Evolutionary conservation across 495 filamentous ascomycete species (phyloP), one percentile per base, ranked within the genome.

Genomic region (Cercophora samala): DNA sequence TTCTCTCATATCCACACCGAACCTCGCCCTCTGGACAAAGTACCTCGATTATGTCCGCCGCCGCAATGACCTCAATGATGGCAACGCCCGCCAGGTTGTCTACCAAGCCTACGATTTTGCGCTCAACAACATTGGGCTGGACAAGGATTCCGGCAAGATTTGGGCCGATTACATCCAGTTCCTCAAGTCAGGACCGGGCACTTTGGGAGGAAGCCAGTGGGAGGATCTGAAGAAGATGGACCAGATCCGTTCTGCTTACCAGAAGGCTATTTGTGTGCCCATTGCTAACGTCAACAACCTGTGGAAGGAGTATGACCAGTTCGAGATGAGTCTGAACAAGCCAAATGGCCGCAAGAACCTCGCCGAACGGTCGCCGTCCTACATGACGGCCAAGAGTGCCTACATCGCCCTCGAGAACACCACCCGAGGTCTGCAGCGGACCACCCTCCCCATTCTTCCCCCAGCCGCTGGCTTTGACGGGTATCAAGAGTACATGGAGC

Each of bases 141-240:
- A 99, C 78, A 91, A 91, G 75, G 93, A 97, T 67, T 86, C 91
- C n/a, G 93, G 93, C 8, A 86, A 83, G 46, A 89, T 99, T 64
- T 99, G 95, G 95, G 84, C 86, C 58, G 96, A 98, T 54, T 97
- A 98, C 71, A 86, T 98, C 61, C 86, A 93, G 63, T 97, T 99
- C 70, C 84, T 98, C 73, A 91, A 91, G 70, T 89, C 85, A 60
- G 91, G 89, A 0, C 95, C 96, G 9, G 96, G 96, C 13, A 86
- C 83, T 53, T 82, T 93, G 55, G 93, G 93, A 37, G 96, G 95
- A 51, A 88, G 84, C 63, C 87, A 86, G 19, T 99, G 95, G 95
- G 92, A 98, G 74, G 95, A 97, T 73, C 89, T 92, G 75, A 95
- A 98, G 72, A 99, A 99, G 83, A 96, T 96, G 92, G 95, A 99